Evolutionary conservation across 2,329 filamentous ascomycete genomes (phyloP), one percentile per base, ranked within the genome.

Genomic region (Claviceps humidiphila): DNA sequence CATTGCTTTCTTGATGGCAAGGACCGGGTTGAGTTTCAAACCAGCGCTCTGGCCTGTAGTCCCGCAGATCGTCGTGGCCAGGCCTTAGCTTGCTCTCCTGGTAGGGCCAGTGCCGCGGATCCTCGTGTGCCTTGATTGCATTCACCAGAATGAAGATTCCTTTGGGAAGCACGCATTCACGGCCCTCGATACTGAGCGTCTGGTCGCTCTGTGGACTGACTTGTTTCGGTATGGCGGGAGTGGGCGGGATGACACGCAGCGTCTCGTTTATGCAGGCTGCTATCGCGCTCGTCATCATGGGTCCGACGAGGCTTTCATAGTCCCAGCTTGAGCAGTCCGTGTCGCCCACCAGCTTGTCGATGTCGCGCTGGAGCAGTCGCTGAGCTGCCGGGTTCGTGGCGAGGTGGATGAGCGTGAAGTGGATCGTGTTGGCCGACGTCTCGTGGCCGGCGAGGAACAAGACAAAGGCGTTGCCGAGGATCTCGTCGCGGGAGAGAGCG

Each of bases 221-320:
- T 50, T 72, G 76, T 68, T 93, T 93, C 30, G 87, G 87, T 26
- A 93, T 83, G 50, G 77, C 78, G 44, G 81, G 71, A 17, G 88
- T 83, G 0, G 87, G 81, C 2, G 87, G 85, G 54, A 88, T 74
- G 43, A 89, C 61, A 11, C 88, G 81, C 51, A 93, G 73, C 40
- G 84, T 82, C 70, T 93, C 87, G 61, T 89, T 87, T 74, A 91
- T 77, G 59, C 84, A 78, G 4, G 87, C 87, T 17, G 84, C 87
- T 9, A 84, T 69, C 74, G 87, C 83, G 54, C 82, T 81, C 11
- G 75, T 78, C 58, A 87, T 78, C 54, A 93, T 74, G 8, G 75
- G 71, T 44, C 79, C 81, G 56, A 90, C 74, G 58, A 79, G 72
- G 11, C 71, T 67, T 45, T 90, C 85, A 63, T 88, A 91, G 59